Conservation (phyloP, 495 filamentous ascomycete genomes). For the Letharia lupina region DNA sequence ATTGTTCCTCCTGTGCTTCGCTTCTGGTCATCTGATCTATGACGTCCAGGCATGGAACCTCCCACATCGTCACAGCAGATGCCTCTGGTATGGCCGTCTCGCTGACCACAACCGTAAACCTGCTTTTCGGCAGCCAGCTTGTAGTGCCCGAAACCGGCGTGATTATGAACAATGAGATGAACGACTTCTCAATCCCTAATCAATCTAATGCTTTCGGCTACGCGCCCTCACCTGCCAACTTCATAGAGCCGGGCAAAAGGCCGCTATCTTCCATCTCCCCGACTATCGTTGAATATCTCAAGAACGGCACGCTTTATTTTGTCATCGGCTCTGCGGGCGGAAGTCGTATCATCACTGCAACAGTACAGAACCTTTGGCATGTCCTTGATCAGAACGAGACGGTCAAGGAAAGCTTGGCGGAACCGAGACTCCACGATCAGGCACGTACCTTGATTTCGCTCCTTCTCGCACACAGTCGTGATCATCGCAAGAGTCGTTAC, state of each 20-base stretch:
- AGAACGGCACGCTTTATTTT: conserved; percentile 59
- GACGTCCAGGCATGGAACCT: conserved; percentile 54
- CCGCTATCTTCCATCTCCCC: conserved; percentile 75
- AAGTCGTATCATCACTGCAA: conserved; percentile 79
- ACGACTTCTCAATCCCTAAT: conserved; percentile 45
- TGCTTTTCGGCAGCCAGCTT: conserved; percentile 69
- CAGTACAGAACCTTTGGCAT: conserved; percentile 66
- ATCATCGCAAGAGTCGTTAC: too few relatives aligned
- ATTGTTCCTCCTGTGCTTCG: background rate
- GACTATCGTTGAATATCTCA: conserved; percentile 55
- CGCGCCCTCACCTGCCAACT: conserved; percentile 71
- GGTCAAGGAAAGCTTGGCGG: conserved; percentile 51
- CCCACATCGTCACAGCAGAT: conserved; percentile 66
- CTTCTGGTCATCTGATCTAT: background rate
- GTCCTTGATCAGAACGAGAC: conserved; percentile 57
- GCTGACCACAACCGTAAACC: conserved; percentile 74
- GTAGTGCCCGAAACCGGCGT: conserved; percentile 76
- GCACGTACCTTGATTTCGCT: background rate
- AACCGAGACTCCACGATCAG: conserved; percentile 41
- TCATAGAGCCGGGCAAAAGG: conserved; percentile 69
- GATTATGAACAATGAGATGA: conserved; percentile 93
- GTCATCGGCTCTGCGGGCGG: conserved; percentile 75
- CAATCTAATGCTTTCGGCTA: conserved; percentile 73
- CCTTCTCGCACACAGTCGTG: too few relatives aligned
- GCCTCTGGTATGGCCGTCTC: conserved; percentile 59